Conservation (phyloP, 805 yeast species). For the Lipomyces yamanashiensis region DNA sequence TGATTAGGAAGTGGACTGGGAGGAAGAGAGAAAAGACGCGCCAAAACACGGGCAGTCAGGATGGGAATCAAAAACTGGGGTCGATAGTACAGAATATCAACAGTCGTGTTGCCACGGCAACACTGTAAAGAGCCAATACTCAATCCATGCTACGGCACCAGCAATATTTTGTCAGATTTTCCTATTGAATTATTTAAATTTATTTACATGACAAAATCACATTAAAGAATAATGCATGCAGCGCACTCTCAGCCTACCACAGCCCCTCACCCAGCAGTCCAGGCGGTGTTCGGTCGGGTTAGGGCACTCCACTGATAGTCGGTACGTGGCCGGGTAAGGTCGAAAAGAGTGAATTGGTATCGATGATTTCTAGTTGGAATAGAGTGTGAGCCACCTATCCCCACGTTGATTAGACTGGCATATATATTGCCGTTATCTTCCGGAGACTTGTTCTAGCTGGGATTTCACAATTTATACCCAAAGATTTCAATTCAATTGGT, state of each 20-base stretch:
- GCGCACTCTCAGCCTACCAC: neutral
- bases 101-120: conserved; percentile 21
- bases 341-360: neutral
- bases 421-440: too few relatives aligned
- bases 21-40: neutral
- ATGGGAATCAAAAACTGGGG: conserved; percentile 4
- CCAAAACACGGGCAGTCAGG: neutral
- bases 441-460: neutral
- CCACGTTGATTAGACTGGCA: neutral
- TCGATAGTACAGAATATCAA: conserved; percentile 1
- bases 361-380: neutral
- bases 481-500: neutral
- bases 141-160: neutral
- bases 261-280: too few relatives aligned
- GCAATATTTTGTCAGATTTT: neutral
- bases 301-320: conserved; percentile 5
- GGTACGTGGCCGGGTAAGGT: neutral
- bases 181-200: neutral
- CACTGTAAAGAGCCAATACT: neutral
- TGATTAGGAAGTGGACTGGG: neutral
- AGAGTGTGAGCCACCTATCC: neutral
- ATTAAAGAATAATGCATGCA: neutral
- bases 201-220: too few relatives aligned
- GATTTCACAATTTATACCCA: neutral
- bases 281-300: conserved; percentile 2